Conservation (phyloP, 768 basidiomycete genomes). For the Leccinum obscurum region DNA sequence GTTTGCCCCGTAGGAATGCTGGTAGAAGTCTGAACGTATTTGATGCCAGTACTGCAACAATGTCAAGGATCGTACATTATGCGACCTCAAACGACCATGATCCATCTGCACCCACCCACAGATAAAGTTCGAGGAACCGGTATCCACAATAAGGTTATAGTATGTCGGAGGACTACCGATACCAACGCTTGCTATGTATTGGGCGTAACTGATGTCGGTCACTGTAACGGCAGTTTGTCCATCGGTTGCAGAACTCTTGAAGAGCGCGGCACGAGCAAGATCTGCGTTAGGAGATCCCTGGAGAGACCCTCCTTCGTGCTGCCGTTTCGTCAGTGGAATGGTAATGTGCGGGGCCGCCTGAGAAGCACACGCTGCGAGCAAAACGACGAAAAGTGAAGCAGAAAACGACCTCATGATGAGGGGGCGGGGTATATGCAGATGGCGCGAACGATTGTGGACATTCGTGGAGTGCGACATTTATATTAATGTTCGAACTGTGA, state of each 20-base stretch:
- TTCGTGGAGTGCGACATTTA: neutral
- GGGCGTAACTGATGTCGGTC: neutral
- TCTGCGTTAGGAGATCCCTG: constrained; percentile 17
- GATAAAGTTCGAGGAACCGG: constrained; percentile 33
- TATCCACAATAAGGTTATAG: constrained; percentile 33
- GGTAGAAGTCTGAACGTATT: constrained; percentile 23
- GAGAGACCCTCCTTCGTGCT: constrained; percentile 12
- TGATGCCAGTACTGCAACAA: constrained; percentile 18
- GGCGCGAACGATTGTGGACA: neutral
- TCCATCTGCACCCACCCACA: constrained; percentile 12
- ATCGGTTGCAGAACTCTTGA: neutral
- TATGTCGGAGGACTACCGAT: constrained; percentile 29
- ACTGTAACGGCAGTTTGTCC: constrained; percentile 1
- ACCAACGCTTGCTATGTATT: constrained; percentile 25
- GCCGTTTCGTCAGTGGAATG: constrained; percentile 16
- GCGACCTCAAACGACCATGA: neutral
- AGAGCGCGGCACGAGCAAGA: constrained; percentile 15
- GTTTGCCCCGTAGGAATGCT: constrained; percentile 27
- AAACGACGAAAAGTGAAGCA: neutral
- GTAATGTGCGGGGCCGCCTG: constrained; percentile 1
- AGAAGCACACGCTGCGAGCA: constrained; percentile 11
- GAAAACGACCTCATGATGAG: constrained; percentile 15
- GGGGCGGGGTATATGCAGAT: neutral
- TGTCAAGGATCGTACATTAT: neutral
- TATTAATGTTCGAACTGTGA: neutral